Percentiles rank a stretch among this genome's conserved stretches.
Evolutionary conservation across 2,329 filamentous ascomycete species (phyloP).

Genomic region (Phaeosphaeria sp.): DNA sequence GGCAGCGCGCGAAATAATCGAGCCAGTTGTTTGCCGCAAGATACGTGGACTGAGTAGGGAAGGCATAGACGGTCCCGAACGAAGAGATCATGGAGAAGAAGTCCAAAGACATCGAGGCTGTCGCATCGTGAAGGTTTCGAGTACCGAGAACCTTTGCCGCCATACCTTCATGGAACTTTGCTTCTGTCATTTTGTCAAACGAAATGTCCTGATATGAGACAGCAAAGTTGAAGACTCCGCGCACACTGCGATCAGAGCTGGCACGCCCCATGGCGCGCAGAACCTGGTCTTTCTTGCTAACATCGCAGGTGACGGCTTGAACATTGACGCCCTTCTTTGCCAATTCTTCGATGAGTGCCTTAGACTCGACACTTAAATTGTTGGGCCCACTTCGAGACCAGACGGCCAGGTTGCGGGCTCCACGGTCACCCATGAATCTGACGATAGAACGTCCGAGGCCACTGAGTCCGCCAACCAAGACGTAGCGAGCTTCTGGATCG

Average conservation of each 20-base stretch:
- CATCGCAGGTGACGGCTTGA: constrained; percentile 4
- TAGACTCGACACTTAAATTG: background rate
- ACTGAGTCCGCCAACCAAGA: constrained; percentile 16
- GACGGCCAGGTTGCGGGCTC: constrained; percentile 13
- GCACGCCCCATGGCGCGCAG: constrained; percentile 1
- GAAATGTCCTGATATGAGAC: constrained; percentile 2
- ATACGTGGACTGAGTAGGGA: constrained; percentile 18
- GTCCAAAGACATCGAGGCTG: constrained; percentile 11
- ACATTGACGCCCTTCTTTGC: constrained; percentile 3
- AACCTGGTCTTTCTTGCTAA: background rate
- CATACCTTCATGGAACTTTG: constrained; percentile 1
- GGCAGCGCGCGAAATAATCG: constrained; percentile 16
- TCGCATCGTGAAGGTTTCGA: constrained; percentile 24
- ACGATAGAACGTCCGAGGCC: constrained; percentile 14
- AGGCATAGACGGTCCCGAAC: constrained; percentile 16
- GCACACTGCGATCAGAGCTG: background rate
- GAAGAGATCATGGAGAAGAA: constrained; percentile 31
- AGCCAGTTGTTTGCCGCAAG: constrained; percentile 17
- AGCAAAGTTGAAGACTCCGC: constrained; percentile 1
- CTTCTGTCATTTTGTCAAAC: constrained; percentile 3
- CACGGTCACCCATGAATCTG: constrained; percentile 17
- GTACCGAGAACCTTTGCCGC: constrained; percentile 28
- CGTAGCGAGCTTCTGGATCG: constrained; percentile 8
- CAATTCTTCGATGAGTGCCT: constrained; percentile 1
- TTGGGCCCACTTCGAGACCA: constrained; percentile 6